A percentile compares a stretch with the other conserved stretches of the same genome.
These are phyloP conservation scores for Tetrapisispora arboricola DNA, from an alignment of 805 yeast genomes.

Conservation along the genomic window DNA sequence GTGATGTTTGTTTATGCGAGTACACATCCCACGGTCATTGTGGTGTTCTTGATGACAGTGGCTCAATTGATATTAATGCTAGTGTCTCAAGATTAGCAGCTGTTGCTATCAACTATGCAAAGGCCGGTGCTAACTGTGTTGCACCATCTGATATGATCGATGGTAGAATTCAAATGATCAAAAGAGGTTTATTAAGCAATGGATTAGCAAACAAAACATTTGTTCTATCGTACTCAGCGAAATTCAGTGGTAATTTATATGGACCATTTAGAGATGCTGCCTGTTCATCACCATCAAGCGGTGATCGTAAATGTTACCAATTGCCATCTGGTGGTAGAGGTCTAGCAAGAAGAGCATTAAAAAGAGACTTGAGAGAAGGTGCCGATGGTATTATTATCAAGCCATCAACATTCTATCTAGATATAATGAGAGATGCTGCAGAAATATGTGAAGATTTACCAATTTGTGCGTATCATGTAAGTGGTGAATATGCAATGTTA, in stretches of 20 bases:
- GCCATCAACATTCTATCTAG: constrained; percentile 92
- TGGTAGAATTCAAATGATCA: constrained; percentile 85
- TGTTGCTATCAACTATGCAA: constrained; percentile 90
- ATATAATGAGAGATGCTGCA: constrained; percentile 80
- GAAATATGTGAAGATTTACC: constrained; percentile 77
- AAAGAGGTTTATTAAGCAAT: constrained; percentile 68
- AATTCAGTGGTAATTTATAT: constrained; percentile 80
- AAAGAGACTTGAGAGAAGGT: constrained; percentile 83
- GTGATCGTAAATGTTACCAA: constrained; percentile 90
- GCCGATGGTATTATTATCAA: constrained; percentile 93
- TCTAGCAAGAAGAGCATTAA: constrained; percentile 81
- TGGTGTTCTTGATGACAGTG: constrained; percentile 82
- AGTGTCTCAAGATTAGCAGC: constrained; percentile 81
- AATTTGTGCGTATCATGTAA: constrained; percentile 88
- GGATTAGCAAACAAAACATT: constrained; percentile 79
- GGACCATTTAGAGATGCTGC: constrained; percentile 99
- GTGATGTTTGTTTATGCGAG: constrained; percentile 95
- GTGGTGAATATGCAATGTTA: constrained; percentile 96
- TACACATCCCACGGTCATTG: constrained; percentile 98
- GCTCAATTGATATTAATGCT: constrained; percentile 62
- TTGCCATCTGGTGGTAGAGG: constrained; percentile 90
- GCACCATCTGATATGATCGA: constrained; percentile 98
- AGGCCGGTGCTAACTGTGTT: constrained; percentile 90
- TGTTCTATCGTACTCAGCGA: constrained; percentile 90
- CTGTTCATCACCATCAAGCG: constrained; percentile 76